phyloP scores from a whole-genome alignment of 2,329 filamentous ascomycete species.

The Aspergillus vadensis region DNA sequence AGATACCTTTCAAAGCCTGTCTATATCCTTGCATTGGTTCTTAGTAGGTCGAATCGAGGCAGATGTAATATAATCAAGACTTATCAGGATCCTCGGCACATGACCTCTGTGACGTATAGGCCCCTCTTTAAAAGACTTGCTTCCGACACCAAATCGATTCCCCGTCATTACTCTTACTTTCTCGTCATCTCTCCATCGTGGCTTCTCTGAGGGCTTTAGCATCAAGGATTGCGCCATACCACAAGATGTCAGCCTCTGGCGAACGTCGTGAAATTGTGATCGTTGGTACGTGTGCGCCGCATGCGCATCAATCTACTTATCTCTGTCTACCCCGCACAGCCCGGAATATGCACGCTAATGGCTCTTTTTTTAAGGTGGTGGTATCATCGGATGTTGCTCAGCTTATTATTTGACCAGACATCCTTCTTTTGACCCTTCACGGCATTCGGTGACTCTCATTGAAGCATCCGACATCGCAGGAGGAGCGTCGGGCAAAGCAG shows the following conservation, averaged over 20 bases:
- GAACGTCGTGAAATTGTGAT: slow-evolving; percentile 45
- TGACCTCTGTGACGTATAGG: slow-evolving; percentile 38
- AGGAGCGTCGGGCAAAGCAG: slow-evolving; percentile 93
- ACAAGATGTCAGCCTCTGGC: slow-evolving; percentile 33
- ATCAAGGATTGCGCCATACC: slow-evolving; percentile 20
- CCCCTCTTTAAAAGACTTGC: slow-evolving; percentile 1
- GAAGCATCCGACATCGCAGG: slow-evolving; percentile 84
- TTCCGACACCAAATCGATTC: slow-evolving; percentile 2
- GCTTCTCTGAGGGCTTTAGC: slow-evolving; percentile 24
- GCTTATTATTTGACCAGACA: slow-evolving; percentile 91
- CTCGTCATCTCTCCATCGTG: slow-evolving; percentile 21
- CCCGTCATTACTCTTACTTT: background rate
- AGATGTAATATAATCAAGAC: background rate
- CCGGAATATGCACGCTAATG: slow-evolving; percentile 19
- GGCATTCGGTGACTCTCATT: slow-evolving; percentile 79
- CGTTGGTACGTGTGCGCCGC: slow-evolving; percentile 34
- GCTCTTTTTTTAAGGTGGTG: slow-evolving; percentile 64
- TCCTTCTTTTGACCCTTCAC: slow-evolving; percentile 71
- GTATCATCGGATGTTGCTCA: slow-evolving; percentile 88
- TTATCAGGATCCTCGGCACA: slow-evolving; percentile 21
- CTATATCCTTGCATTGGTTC: slow-evolving; percentile 5
- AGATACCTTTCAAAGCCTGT: slow-evolving; percentile 4
- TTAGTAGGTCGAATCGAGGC: background rate
- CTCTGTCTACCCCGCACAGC: slow-evolving; percentile 26
- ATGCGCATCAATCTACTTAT: slow-evolving; percentile 1